Conservation (phyloP, 192 early-diverging fungal species). For the Dissophora globulifera region DNA sequence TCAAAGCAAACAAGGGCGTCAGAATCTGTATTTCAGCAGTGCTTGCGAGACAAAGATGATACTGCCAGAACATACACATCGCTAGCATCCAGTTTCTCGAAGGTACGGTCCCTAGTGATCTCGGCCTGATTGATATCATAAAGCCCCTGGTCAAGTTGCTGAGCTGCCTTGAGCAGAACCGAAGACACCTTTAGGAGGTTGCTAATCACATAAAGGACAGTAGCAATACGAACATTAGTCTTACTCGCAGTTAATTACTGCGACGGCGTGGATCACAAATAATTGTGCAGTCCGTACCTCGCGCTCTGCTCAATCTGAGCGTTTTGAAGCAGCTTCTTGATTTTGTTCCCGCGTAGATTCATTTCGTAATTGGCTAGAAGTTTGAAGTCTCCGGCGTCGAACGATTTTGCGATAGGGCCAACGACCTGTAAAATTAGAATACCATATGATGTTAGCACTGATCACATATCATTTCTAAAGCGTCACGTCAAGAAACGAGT, state of each 20-base stretch:
- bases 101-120: slow-evolving; percentile 26
- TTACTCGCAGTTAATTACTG: too few relatives aligned
- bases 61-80: too few relatives aligned
- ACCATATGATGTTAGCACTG: background rate
- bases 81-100: slow-evolving; percentile 15
- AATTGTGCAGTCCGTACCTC: too few relatives aligned
- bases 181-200: slow-evolving; percentile 39
- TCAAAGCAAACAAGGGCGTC: background rate
- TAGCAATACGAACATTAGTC: too few relatives aligned
- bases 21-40: too few relatives aligned
- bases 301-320: slow-evolving; percentile 12
- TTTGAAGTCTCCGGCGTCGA: slow-evolving; percentile 67
- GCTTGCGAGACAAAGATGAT: too few relatives aligned
- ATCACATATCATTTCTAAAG: background rate
- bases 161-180: slow-evolving; percentile 10
- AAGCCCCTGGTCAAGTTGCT: slow-evolving; percentile 32
- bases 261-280: too few relatives aligned
- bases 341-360: slow-evolving; percentile 56
- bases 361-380: slow-evolving; percentile 70
- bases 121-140: slow-evolving; percentile 40
- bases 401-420: slow-evolving; percentile 60
- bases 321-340: slow-evolving; percentile 16
- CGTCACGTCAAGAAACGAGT: background rate
- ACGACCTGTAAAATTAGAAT: slow-evolving; percentile 42
- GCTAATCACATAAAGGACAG: too few relatives aligned